phyloP scores from a whole-genome alignment of 2,329 filamentous ascomycete genomes.

The Cadophora luteo-olivacea region DNA sequence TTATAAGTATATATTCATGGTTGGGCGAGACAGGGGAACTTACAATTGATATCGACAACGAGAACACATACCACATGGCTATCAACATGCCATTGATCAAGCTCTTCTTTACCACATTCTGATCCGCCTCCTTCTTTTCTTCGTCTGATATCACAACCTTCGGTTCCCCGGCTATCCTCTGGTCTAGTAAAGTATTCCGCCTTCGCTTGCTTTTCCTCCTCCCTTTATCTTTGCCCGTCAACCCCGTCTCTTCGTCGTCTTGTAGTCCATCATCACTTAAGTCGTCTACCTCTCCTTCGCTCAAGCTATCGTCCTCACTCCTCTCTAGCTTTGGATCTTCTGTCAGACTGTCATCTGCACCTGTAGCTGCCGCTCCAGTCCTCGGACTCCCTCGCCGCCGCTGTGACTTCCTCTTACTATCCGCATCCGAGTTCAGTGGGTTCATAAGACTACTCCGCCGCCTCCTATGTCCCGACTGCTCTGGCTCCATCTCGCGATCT shows the following conservation, averaged over 20 bases:
- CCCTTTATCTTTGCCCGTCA: conserved; percentile 76
- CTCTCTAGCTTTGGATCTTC: conserved; percentile 34
- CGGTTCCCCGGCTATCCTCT: conserved; percentile 60
- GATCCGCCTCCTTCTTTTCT: conserved; percentile 78
- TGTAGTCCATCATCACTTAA: conserved; percentile 73
- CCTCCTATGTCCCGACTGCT: conserved; percentile 42
- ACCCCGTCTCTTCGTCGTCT: conserved; percentile 88
- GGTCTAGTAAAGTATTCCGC: conserved; percentile 72
- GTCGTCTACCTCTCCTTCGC: conserved; percentile 62
- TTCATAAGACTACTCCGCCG: conserved; percentile 44
- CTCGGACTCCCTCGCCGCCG: conserved; percentile 27
- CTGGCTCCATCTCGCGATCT: conserved; percentile 38
- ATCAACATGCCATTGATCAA: conserved; percentile 83
- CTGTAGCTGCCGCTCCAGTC: conserved; percentile 22
- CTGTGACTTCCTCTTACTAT: conserved; percentile 21
- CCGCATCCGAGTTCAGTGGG: conserved; percentile 27
- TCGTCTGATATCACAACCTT: conserved; percentile 68
- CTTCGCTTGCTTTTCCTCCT: conserved; percentile 71
- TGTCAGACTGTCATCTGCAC: conserved; percentile 28
- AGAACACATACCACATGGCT: conserved; percentile 87
- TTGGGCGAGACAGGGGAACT: conserved; percentile 46
- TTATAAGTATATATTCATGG: conserved; percentile 8
- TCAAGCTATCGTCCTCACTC: conserved; percentile 40
- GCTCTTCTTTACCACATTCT: conserved; percentile 71
- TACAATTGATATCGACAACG: conserved; percentile 89